Evolutionary conservation across 2,329 filamentous ascomycete species (phyloP), one percentile per base, ranked within the genome.

Genomic region (Monilinia fructigena): DNA sequence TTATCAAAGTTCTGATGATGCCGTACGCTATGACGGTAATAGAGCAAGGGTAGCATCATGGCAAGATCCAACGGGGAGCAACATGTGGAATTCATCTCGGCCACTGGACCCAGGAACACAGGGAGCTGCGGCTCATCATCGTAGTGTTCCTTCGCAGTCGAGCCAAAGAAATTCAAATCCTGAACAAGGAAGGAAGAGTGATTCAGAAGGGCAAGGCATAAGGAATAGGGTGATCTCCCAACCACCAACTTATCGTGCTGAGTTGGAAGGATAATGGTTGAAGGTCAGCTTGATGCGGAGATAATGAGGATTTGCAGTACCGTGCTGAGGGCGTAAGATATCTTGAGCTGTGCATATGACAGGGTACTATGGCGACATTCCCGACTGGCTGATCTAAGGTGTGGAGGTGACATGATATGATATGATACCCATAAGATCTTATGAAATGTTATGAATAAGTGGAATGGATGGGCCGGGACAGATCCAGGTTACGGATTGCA

Each of bases 11-110:
- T 53, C 63, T 38, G 23, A n/a, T 8, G 38, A 45, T 20, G 26
- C 3, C 35, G 45, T 35, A 20, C 63, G 40, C 10, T 16, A 60
- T 42, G 26, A 47, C 8, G n/a, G n/a, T n/a, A 38, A 42, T 11
- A 60, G 63, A 11, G 26, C 26, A 40, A 60, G 63, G n/a, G 40
- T 60, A 20, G 11, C 47, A 45, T 65, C 63, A 4, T 65, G 63
- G 63, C 47, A 61, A 31, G 60, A 38, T 16, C 2, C 31, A 14
- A 12, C 55, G 12, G 47, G 31, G 11, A 45, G 55, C 23, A 61
- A 65, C 31, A n/a, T 35, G 11, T 50, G 55, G 40, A 60, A 52
- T 65, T 20, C 63, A 7, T 28, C 31, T 10, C 47, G 63, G 28
- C 38, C 63, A 42, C 55, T 53, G 18, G 38, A 65, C 28, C 35